Percentiles rank a stretch among this genome's conserved stretches.
Evolutionary conservation across 768 basidiomycete genomes (phyloP).

Genomic region (Hirschioporus abietinus): DNA sequence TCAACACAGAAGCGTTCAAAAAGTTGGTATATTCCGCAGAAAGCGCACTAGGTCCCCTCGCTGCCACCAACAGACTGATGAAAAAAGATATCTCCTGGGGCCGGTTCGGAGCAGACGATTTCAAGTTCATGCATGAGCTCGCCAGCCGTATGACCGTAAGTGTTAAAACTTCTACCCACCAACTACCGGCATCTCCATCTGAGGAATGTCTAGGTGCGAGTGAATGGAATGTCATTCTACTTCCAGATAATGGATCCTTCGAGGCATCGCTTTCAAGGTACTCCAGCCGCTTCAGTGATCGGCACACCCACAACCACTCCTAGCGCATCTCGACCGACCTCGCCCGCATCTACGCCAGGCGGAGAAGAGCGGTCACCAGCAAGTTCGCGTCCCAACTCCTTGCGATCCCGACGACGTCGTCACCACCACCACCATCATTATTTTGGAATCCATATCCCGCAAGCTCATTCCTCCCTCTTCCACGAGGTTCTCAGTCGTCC

Average conservation of each 20-base stretch:
- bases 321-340: neutral
- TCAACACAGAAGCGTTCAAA: conserved; percentile 29
- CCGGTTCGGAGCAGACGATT: conserved; percentile 56
- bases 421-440: conserved; percentile 6
- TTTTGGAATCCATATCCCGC: neutral
- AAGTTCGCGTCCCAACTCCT: neutral
- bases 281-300: neutral
- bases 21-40: conserved; percentile 36
- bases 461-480: neutral
- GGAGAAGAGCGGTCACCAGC: neutral
- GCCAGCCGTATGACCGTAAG: conserved; percentile 41
- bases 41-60: conserved; percentile 44
- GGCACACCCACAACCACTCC: neutral
- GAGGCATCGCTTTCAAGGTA: conserved; percentile 41
- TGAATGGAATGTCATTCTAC: conserved; percentile 59
- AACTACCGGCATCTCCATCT: neutral
- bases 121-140: conserved; percentile 42
- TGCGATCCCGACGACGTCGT: neutral
- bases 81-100: conserved; percentile 56
- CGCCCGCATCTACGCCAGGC: neutral
- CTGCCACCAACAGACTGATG: conserved; percentile 47
- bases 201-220: conserved; percentile 26
- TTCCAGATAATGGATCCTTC: conserved; percentile 60
- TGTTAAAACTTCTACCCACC: neutral
- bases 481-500: conserved; percentile 10